A percentile compares a stretch with the other conserved stretches of the same genome.
These are phyloP conservation scores for Gynochthodes officinalis DNA, from an alignment of 257 asterid genomes.

Conservation along the genomic window DNA sequence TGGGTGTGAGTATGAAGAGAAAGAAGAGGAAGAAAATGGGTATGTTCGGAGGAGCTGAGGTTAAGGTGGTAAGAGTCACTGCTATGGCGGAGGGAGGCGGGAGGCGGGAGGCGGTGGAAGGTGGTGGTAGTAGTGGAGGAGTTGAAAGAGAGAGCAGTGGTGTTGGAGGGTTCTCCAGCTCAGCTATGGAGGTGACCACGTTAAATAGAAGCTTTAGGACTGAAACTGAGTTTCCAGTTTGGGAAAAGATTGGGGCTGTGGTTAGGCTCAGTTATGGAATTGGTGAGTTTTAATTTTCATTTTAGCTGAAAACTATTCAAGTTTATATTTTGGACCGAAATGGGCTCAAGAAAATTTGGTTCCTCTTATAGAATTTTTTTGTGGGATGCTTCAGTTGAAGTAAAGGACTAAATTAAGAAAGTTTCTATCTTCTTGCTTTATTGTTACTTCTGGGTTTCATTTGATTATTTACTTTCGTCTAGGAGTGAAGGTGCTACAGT, in stretches of 20 bases:
- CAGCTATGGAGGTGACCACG: constrained; percentile 84
- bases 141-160: constrained; percentile 34
- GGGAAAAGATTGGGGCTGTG: constrained; percentile 94
- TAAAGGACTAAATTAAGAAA: not conserved
- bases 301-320: not conserved
- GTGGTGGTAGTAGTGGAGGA: no score
- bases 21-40: constrained; percentile 26
- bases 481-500: not conserved
- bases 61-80: constrained; percentile 17
- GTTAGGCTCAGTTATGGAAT: constrained; percentile 92
- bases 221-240: constrained; percentile 75
- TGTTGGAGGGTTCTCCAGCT: constrained; percentile 35
- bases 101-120: constrained; percentile 37
- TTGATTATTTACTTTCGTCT: not conserved
- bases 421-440: not conserved
- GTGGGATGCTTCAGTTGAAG: no score
- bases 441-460: not conserved
- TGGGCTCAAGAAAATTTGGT: not conserved
- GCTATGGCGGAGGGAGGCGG: constrained; percentile 33
- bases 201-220: constrained; percentile 58
- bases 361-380: no score
- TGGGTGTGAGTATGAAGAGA: constrained; percentile 21
- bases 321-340: not conserved
- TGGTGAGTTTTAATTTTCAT: constrained; percentile 37
- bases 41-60: constrained; percentile 7